Conservation (phyloP, 2,329 filamentous ascomycete species). For the Monascus ruber region DNA sequence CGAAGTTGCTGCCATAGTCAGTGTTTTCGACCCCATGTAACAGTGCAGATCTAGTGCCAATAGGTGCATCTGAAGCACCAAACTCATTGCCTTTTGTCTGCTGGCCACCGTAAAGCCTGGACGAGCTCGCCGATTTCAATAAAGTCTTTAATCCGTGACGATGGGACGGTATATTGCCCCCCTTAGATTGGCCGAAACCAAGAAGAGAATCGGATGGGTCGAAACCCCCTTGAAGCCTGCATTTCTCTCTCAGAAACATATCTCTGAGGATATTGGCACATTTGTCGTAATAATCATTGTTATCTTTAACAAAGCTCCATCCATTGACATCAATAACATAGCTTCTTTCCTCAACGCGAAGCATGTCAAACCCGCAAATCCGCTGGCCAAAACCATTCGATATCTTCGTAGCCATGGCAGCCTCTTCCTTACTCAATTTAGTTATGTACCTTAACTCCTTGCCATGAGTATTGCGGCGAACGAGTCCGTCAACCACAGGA, state of each 20-base stretch:
- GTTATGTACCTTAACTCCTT: slow-evolving; percentile 97
- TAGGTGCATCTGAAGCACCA: slow-evolving; percentile 34
- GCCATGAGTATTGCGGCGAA: slow-evolving; percentile 89
- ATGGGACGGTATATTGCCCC: slow-evolving; percentile 31
- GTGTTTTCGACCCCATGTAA: slow-evolving; percentile 22
- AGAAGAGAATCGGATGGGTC: slow-evolving; percentile 22
- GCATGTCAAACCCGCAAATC: slow-evolving; percentile 89
- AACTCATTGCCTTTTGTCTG: slow-evolving; percentile 30
- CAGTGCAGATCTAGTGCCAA: slow-evolving; percentile 18
- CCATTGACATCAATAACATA: slow-evolving; percentile 99
- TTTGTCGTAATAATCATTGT: slow-evolving; percentile 95
- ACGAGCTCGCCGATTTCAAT: slow-evolving; percentile 55
- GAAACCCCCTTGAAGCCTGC: slow-evolving; percentile 22
- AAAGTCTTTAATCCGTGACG: slow-evolving; percentile 45
- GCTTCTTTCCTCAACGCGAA: slow-evolving; percentile 78
- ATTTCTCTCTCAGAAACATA: slow-evolving; percentile 73
- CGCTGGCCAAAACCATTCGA: slow-evolving; percentile 85
- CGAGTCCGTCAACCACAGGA: slow-evolving; percentile 89
- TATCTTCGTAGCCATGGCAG: slow-evolving; percentile 77
- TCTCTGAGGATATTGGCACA: slow-evolving; percentile 76
- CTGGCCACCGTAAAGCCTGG: slow-evolving; percentile 42
- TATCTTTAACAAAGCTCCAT: slow-evolving; percentile 99
- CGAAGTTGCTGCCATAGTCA: slow-evolving; percentile 11
- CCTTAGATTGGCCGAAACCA: slow-evolving; percentile 24
- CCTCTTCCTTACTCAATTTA: slow-evolving; percentile 66